Evolutionary conservation across 2,329 filamentous ascomycete species (phyloP).

Genomic region (Nemania sp.): DNA sequence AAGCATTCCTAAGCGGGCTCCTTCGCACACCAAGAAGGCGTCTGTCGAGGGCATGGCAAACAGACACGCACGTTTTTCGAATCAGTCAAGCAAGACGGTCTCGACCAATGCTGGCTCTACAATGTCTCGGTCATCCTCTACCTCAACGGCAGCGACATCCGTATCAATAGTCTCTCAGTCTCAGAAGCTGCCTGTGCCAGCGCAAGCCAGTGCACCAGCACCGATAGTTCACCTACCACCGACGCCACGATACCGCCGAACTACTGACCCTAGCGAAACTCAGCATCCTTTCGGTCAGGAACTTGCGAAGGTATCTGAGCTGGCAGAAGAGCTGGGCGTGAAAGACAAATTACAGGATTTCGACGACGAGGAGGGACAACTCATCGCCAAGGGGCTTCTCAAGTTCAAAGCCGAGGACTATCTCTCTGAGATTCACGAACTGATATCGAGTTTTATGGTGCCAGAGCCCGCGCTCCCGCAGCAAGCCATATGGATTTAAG

Average conservation of each 20-base stretch:
- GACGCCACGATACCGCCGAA: constrained; percentile 33
- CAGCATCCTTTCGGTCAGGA: constrained; percentile 81
- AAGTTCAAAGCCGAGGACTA: constrained; percentile 84
- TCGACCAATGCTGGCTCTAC: constrained; percentile 60
- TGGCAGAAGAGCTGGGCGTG: constrained; percentile 83
- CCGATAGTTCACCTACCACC: constrained; percentile 40
- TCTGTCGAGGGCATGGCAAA: constrained; percentile 73
- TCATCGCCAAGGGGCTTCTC: constrained; percentile 69
- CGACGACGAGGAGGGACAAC: constrained; percentile 73
- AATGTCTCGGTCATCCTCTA: constrained; percentile 62
- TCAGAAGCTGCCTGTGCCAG: constrained; percentile 33
- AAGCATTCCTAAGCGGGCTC: constrained; percentile 73
- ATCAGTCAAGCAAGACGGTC: constrained; percentile 55
- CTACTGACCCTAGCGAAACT: constrained; percentile 33
- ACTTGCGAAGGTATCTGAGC: constrained; percentile 87
- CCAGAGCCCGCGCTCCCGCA: constrained; percentile 38
- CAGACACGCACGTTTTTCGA: constrained; percentile 57
- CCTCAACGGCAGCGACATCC: constrained; percentile 55
- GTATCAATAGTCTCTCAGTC: constrained; percentile 44
- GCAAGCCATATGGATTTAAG: constrained; percentile 54
- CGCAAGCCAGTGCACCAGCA: constrained; percentile 37
- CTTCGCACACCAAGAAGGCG: constrained; percentile 87
- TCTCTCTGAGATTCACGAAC: constrained; percentile 72
- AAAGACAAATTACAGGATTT: constrained; percentile 61
- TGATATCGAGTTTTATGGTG: constrained; percentile 65